Base-by-base conservation (phyloP, 306 rosid genomes). In the Vicia faba region DNA sequence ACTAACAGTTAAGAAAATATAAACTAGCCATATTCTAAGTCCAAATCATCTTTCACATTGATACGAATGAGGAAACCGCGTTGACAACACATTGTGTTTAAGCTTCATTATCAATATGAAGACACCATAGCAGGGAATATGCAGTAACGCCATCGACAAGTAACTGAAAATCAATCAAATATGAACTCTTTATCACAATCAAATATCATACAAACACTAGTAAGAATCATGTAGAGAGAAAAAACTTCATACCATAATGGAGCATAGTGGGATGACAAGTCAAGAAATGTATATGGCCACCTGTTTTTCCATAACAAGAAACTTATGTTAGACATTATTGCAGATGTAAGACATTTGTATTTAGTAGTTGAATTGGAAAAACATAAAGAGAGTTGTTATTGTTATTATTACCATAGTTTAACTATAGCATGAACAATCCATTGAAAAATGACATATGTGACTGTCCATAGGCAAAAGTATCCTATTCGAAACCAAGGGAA, bases 271-370 rank as follows among this genome's bases (percentile, higher is more conserved):
- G 92, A 83, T 75, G 99, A 85, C 84, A 95, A 79, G 56, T 95
- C 99, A 46, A 95, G 96, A 85, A 95, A 88, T 81, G 97, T 95
- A 77, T 95, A 95, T 28, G 99, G 96, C 99, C 99, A 95, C 99
- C 99, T 95, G 85, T 66, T 71, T 82, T 65, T 54, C 20, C 41
- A 64, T 29, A 62, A 40, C 28, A 78, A 69, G 50, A 31, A 36
- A 25, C 40, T 29, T 36, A 19, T 25, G 59, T 64, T 56, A 75
- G 41, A 61, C 11, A 69, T 65, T 23, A 20, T 58, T 71, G 49
- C 44, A n/a, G 29, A 11, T 13, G 3, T 51, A 8, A n/a, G 9
- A 55, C 44, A 38, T 15, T 71, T 56, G 57, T 41, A 58, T 33
- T 6, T 43, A 12, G 16, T 20, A 57, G 15, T 56, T 41, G 31